Percentiles rank a stretch among this genome's conserved stretches.
These are phyloP conservation scores for Rhododendron henanense DNA, from an alignment of 148 eudicot genomes.

Conservation along the genomic window DNA sequence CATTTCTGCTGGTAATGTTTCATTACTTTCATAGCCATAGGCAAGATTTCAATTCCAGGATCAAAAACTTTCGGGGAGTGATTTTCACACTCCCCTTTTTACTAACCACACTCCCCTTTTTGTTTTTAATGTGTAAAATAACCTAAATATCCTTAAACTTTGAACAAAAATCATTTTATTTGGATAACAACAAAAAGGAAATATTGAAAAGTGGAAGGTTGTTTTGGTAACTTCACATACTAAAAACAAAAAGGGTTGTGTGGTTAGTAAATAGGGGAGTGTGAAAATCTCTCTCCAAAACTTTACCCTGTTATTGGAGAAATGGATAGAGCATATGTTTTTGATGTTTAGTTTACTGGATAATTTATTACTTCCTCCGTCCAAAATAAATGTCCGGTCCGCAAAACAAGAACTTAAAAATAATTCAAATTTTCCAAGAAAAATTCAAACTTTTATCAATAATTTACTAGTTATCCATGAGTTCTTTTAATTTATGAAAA, in stretches of 20 bases:
- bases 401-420: no score
- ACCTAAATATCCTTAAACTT: background rate
- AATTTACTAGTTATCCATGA: no score
- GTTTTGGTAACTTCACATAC: background rate
- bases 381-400: no score
- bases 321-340: background rate
- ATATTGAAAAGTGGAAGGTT: background rate
- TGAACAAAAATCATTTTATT: background rate
- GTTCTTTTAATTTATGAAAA: no score
- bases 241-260: background rate
- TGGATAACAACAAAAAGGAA: background rate
- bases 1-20: slow-evolving; percentile 69
- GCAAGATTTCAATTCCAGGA: background rate
- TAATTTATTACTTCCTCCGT: background rate
- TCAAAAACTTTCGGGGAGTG: background rate
- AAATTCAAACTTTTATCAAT: no score
- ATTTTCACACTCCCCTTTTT: background rate
- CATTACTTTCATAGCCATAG: slow-evolving; percentile 4
- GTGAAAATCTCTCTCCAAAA: background rate
- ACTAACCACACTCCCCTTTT: background rate
- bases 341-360: background rate
- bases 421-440: no score
- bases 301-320: background rate
- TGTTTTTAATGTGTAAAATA: background rate
- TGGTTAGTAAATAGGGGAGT: background rate